A percentile compares a stretch with the other conserved stretches of the same genome.
Conservation (phyloP, 169 alveolate species). For the Blepharisma undulans region DNA sequence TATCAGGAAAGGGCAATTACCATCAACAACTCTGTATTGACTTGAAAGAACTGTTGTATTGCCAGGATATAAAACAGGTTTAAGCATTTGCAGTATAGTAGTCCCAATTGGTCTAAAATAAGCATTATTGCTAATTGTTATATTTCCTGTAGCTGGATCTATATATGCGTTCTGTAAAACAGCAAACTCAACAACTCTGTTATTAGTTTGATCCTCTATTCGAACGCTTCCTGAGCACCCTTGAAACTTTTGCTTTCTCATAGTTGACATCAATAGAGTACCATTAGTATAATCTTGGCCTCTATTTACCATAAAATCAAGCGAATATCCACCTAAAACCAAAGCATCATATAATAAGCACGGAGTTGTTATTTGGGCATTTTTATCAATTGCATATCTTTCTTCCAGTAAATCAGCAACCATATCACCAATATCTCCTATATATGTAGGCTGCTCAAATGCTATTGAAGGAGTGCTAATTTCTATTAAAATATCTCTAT, state of each 20-base stretch:
- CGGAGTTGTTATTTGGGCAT: neutral
- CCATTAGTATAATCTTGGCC: conserved; percentile 6
- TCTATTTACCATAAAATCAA: neutral
- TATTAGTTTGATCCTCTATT: neutral
- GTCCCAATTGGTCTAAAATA: neutral
- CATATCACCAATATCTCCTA: neutral
- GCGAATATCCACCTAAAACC: neutral
- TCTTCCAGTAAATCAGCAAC: neutral
- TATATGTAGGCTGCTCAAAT: neutral
- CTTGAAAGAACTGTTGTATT: neutral
- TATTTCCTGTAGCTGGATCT: neutral
- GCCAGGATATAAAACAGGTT: neutral
- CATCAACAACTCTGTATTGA: neutral
- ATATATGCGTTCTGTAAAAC: neutral
- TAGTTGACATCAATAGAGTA: neutral
- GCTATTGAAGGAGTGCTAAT: neutral
- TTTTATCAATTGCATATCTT: neutral
- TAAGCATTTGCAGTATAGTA: neutral
- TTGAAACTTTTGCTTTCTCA: neutral
- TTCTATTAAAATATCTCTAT: neutral
- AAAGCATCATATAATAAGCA: neutral
- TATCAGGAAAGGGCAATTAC: conserved; percentile 17
- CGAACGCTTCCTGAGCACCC: conserved; percentile 27
- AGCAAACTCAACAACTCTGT: neutral
- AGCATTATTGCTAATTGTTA: neutral